Percentiles rank a stretch among this genome's conserved stretches.
Evolutionary conservation across 1,284 basidiomycete species (phyloP).

Genomic region (Thelephora terrestris): DNA sequence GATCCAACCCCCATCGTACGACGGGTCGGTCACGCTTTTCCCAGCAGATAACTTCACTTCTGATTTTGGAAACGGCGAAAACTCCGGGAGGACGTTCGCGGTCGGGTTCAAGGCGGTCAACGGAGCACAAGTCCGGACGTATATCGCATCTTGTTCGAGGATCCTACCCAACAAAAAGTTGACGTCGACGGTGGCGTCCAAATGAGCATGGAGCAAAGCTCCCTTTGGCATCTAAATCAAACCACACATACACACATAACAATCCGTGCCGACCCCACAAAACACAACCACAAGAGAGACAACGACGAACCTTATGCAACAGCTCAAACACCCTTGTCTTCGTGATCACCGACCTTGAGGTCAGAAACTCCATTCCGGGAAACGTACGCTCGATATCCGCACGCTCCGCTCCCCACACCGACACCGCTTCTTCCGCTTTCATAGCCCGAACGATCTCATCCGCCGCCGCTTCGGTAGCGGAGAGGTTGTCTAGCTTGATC

Average conservation of each 20-base stretch:
- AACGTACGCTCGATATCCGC: slow-evolving; percentile 34
- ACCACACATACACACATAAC: background rate
- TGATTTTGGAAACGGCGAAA: slow-evolving; percentile 32
- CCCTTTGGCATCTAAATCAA: slow-evolving; percentile 63
- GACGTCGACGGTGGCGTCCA: slow-evolving; percentile 58
- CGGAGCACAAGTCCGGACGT: slow-evolving; percentile 35
- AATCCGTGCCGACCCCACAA: background rate
- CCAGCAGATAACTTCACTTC: slow-evolving; percentile 19
- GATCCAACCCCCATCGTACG: slow-evolving; percentile 44
- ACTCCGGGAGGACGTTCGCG: slow-evolving; percentile 35
- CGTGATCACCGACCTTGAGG: slow-evolving; percentile 37
- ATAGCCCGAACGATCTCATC: slow-evolving; percentile 45
- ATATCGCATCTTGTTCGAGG: slow-evolving; percentile 43
- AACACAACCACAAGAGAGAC: background rate
- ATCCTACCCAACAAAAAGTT: slow-evolving; percentile 41
- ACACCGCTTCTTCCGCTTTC: slow-evolving; percentile 40
- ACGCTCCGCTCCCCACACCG: slow-evolving; percentile 49
- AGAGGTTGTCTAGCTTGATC: slow-evolving; percentile 16
- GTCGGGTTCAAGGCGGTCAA: slow-evolving; percentile 30
- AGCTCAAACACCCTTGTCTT: slow-evolving; percentile 51
- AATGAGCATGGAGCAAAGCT: slow-evolving; percentile 57
- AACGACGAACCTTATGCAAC: slow-evolving; percentile 38
- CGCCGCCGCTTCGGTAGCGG: slow-evolving; percentile 37
- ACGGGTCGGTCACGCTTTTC: slow-evolving; percentile 31
- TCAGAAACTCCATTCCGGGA: slow-evolving; percentile 70